Conservation (phyloP, 2,329 filamentous ascomycete genomes). For the Alternaria sp. region DNA sequence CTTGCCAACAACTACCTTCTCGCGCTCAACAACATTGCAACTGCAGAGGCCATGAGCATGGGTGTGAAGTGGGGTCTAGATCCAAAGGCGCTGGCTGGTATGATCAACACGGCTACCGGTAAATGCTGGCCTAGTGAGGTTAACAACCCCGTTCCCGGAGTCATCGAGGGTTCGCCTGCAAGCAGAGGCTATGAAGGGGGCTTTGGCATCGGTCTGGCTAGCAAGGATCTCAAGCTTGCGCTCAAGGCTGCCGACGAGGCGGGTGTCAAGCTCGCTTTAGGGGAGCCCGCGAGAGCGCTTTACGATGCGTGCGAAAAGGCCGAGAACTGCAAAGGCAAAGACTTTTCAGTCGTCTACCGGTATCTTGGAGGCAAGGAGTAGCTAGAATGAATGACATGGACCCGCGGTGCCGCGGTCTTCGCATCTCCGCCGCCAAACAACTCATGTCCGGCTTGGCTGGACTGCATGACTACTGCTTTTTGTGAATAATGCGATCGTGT, state of each 20-base stretch:
- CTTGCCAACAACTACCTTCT: conserved; percentile 97
- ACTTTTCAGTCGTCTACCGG: conserved; percentile 61
- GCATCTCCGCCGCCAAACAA: too few species aligned
- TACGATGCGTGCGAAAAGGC: conserved; percentile 57
- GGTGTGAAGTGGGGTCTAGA: conserved; percentile 70
- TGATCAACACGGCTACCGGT: conserved; percentile 96
- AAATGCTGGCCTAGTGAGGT: conserved; percentile 94
- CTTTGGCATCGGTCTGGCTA: conserved; percentile 60
- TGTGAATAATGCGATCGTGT: too few species aligned
- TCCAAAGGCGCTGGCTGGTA: conserved; percentile 73
- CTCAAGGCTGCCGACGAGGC: conserved; percentile 56
- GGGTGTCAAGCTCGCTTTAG: conserved; percentile 56
- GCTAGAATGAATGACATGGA: background rate
- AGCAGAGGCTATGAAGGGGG: conserved; percentile 71
- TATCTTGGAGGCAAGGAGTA: conserved; percentile 59
- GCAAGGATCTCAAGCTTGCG: conserved; percentile 60
- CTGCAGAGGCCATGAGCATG: conserved; percentile 72
- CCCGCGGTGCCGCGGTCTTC: too few species aligned
- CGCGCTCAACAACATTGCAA: conserved; percentile 87
- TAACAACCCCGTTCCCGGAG: conserved; percentile 92
- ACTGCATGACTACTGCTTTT: too few species aligned
- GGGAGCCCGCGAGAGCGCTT: conserved; percentile 54
- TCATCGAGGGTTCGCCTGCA: conserved; percentile 78
- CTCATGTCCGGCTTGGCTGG: too few species aligned
- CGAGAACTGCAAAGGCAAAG: conserved; percentile 57